Percentiles rank a stretch among this genome's conserved stretches.
Evolutionary conservation across 495 filamentous ascomycete genomes (phyloP).

Genomic region (Melanomma pulvis-pyrius): DNA sequence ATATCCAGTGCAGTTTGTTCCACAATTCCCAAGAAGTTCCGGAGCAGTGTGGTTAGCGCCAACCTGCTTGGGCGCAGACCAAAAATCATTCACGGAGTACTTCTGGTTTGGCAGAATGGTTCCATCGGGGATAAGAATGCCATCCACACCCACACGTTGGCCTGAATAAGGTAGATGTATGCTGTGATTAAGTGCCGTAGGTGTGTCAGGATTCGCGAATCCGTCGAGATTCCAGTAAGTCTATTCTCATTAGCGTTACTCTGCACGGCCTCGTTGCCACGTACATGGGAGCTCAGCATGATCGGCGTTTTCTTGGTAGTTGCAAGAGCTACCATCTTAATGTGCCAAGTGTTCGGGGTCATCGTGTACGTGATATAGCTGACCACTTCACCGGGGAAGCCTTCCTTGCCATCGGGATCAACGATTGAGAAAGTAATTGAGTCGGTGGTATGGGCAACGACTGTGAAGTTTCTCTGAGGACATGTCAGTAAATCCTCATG

Average conservation of each 20-base stretch:
- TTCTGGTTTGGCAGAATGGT: constrained; percentile 63
- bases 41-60: constrained; percentile 66
- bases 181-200: constrained; percentile 66
- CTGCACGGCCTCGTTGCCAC: constrained; percentile 45
- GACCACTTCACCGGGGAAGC: constrained; percentile 80
- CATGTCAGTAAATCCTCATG: background rate
- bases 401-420: constrained; percentile 68
- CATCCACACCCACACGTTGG: constrained; percentile 71
- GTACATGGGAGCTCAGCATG: constrained; percentile 56
- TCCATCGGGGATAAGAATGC: constrained; percentile 77
- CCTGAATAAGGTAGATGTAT: constrained; percentile 72
- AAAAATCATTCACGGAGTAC: constrained; percentile 72
- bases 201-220: constrained; percentile 60
- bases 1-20: constrained; percentile 74
- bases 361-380: constrained; percentile 74
- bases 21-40: constrained; percentile 53
- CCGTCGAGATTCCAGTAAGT: constrained; percentile 91
- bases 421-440: constrained; percentile 79
- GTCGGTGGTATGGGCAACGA: constrained; percentile 64
- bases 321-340: constrained; percentile 45
- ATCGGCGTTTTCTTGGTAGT: constrained; percentile 59
- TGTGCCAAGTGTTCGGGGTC: constrained; percentile 44
- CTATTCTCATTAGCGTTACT: constrained; percentile 40
- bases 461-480: constrained; percentile 71
- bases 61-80: constrained; percentile 69